Evolutionary conservation across 768 basidiomycete species (phyloP), one percentile per base, ranked within the genome.

Genomic region (Guyanaporus albipodus): DNA sequence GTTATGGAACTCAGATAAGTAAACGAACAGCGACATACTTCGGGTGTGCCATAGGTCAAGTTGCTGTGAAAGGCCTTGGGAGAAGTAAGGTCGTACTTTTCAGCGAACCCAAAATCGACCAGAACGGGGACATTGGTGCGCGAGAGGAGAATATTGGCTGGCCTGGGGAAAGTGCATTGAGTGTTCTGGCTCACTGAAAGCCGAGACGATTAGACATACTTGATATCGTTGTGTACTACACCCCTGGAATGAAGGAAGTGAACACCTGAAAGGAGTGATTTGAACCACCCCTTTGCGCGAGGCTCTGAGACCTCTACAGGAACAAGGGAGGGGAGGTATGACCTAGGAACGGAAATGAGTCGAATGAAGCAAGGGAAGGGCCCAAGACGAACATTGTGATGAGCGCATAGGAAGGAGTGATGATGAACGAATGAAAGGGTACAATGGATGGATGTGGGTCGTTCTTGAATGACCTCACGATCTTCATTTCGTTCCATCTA

Each of bases 401-500:
- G 50, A 94, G 75, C 33, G 91, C 93, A 66, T 87, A 93, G 23
- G 82, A 87, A 5, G 91, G 88, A 0, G 91, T 91, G 55, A 94
- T 89, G 62, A 95, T 85, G 74, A 98, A 97, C 4, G 88, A 86
- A 59, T 93, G 85, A 68, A 98, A 97, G 10, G 82, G 80, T 51
- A 98, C 87, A 67, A 98, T 86, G 50, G 89, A 88, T 0, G 92
- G 93, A 62, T 97, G 95, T 8, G 85, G 82, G 57, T 91, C 85
- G 36, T 81, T 70, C 70, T 87, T 87, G 66, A 97, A 82, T 10
- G 82, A 73, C 56, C 88, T 77, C 49, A 97, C 83, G 57, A 94
- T 87, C 76, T 95, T 95, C 92, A 94, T 94, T 73, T 97, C 93
- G 61, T 93, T 94, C 93, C 93, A 92, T 71, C 89, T 91, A n/a